Base-by-base conservation (phyloP, 305 asterid species). In the Solanum hybrid region DNA sequence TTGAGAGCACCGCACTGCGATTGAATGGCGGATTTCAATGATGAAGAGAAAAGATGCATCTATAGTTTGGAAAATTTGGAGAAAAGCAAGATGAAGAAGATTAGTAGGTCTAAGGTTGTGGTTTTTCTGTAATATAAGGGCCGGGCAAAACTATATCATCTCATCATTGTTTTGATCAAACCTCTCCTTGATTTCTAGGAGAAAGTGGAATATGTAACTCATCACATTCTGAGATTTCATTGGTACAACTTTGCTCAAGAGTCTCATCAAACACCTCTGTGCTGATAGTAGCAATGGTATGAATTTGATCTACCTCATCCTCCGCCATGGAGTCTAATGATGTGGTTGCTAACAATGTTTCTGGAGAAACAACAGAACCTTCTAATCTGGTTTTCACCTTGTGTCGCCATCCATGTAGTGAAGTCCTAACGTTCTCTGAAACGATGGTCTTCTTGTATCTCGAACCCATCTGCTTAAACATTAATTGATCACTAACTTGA, bases 391-490 rank as follows among this genome's bases (percentile, higher is more conserved):
- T 91, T 91, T 90, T 94, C 87, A 95, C 97, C 92, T 94, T 95
- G 93, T 90, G 92, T 83, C 94, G 93, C 99, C 99, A 97, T 79
- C 97, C 97, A n/a, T 93, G 97, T 41, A 97, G 95, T 2, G 99
- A 97, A 90, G 85, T 89, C 92, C 98, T 94, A 83, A 97, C 99
- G 15, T 92, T 91, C 89, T 95, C 96, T 0, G 99, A 95, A 86
- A 97, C 92, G 87, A 97, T 96, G 24, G 98, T 90, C 94, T 91
- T 97, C 96, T 97, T 96, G 89, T 92, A 97, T 93, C 92, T 95
- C 4, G 99, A 95, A 3, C 99, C 99, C 99, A 97, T 96, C 99
- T 96, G 95, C 92, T 90, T 68, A 38, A 22, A 76, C 90, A 78
- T 87, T 75, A 8, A 77, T 39, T 39, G 45, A 39, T 83, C 72